phyloP scores from a whole-genome alignment of 2,329 filamentous ascomycete genomes.

The Alternaria gansuensis region DNA sequence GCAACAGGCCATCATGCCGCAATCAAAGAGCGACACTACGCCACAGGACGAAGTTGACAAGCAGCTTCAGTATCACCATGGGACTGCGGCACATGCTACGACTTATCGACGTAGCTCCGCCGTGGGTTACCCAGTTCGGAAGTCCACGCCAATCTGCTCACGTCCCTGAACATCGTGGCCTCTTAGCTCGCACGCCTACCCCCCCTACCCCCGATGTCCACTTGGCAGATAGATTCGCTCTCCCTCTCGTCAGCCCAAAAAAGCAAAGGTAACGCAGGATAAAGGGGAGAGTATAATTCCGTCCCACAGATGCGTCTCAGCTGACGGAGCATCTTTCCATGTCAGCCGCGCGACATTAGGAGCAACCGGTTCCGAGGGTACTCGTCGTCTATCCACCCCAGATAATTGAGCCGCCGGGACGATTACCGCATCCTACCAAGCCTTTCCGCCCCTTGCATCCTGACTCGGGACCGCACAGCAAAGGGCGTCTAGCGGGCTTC shows the following conservation, averaged over 20 bases:
- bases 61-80: constrained; percentile 11
- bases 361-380: constrained; percentile 3
- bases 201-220: constrained; percentile 15
- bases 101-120: constrained; percentile 22
- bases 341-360: constrained; percentile 18
- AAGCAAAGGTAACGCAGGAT: constrained; percentile 26
- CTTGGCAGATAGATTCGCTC: constrained; percentile 18
- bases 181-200: constrained; percentile 20
- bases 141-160: constrained; percentile 29
- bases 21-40: neutral
- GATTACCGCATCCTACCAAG: constrained; percentile 14
- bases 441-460: constrained; percentile 26
- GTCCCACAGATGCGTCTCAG: constrained; percentile 23
- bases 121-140: constrained; percentile 6
- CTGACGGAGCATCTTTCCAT: constrained; percentile 23
- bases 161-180: constrained; percentile 26
- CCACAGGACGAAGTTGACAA: neutral
- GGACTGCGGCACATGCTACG: constrained; percentile 16
- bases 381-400: constrained; percentile 9
- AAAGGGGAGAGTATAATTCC: constrained; percentile 10
- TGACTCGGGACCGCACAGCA: constrained; percentile 33
- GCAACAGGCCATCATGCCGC: neutral
- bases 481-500: constrained; percentile 37
- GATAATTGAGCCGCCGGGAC: constrained; percentile 9
- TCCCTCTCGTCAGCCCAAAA: constrained; percentile 23